Conservation (phyloP, 2,329 filamentous ascomycete species). For the Diaporthe amygdali region DNA sequence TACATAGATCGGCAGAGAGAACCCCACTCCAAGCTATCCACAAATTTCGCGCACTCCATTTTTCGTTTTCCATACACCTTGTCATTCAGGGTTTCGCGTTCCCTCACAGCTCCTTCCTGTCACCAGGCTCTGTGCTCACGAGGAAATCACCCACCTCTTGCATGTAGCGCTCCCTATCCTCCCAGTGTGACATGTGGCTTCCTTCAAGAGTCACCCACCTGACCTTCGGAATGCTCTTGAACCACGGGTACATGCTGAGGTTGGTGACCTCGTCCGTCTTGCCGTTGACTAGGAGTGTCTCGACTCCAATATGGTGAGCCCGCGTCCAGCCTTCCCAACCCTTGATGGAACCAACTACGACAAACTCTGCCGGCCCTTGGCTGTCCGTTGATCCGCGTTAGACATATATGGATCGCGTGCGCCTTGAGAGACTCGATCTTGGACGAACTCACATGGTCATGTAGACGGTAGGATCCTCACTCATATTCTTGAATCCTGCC, state of each 20-base stretch:
- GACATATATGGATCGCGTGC: not conserved
- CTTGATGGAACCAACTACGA: slow-evolving; percentile 30
- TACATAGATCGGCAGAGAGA: too few species aligned
- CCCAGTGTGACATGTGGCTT: slow-evolving; percentile 32
- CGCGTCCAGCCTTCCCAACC: slow-evolving; percentile 33
- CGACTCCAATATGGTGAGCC: slow-evolving; percentile 29
- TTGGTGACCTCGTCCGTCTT: slow-evolving; percentile 34
- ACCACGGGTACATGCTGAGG: slow-evolving; percentile 32
- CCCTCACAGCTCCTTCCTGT: not conserved
- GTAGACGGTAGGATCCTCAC: slow-evolving; percentile 30
- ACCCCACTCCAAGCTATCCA: too few species aligned
- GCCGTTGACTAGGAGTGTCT: slow-evolving; percentile 26
- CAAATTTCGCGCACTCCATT: too few species aligned
- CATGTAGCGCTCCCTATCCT: slow-evolving; percentile 31
- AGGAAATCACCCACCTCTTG: slow-evolving; percentile 25
- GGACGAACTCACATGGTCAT: slow-evolving; percentile 29
- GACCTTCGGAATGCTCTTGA: slow-evolving; percentile 31
- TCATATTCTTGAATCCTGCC: slow-evolving; percentile 27
- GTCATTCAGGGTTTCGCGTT: too few species aligned
- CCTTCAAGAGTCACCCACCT: slow-evolving; percentile 35
- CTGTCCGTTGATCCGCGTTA: slow-evolving; percentile 16
- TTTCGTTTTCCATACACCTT: not conserved
- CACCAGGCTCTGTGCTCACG: not conserved
- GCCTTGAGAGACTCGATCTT: not conserved
- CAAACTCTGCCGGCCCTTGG: slow-evolving; percentile 35